Evolutionary conservation across 768 basidiomycete genomes (phyloP).

Genomic region (Tulasnella calospora): DNA sequence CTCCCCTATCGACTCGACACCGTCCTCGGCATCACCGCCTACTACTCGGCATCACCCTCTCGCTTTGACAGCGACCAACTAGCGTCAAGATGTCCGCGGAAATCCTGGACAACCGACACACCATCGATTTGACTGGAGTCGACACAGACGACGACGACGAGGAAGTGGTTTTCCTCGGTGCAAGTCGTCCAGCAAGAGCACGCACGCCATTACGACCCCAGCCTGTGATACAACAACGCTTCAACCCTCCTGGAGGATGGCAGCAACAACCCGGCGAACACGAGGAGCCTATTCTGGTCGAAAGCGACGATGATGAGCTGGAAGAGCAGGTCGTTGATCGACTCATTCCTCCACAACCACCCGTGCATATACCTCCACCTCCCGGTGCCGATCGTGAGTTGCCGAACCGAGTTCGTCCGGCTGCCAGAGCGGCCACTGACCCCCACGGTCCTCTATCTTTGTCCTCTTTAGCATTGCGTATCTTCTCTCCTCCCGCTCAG

Average conservation of each 20-base stretch:
- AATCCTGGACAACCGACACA: conserved; percentile 5
- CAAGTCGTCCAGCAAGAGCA: background rate
- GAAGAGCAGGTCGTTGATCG: background rate
- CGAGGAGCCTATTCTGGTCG: background rate
- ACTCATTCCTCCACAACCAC: background rate
- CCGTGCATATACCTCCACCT: background rate
- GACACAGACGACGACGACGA: conserved; percentile 11
- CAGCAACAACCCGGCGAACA: background rate
- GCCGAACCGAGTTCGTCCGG: background rate
- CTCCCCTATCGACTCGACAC: background rate
- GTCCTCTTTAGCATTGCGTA: background rate
- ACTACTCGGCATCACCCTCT: background rate
- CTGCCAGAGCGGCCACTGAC: background rate
- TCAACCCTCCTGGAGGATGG: background rate
- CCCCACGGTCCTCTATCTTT: background rate
- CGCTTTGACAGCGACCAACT: background rate
- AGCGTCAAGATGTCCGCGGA: background rate
- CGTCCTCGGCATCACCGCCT: background rate
- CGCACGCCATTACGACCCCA: background rate
- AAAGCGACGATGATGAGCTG: background rate
- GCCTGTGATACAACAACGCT: background rate
- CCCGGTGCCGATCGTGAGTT: background rate
- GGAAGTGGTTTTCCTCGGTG: conserved; percentile 6
- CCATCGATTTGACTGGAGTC: conserved; percentile 10
- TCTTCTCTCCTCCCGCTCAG: conserved; percentile 19